Evolutionary conservation across 345 rosid genomes (phyloP).

Genomic region (Nephelium lappaceum): DNA sequence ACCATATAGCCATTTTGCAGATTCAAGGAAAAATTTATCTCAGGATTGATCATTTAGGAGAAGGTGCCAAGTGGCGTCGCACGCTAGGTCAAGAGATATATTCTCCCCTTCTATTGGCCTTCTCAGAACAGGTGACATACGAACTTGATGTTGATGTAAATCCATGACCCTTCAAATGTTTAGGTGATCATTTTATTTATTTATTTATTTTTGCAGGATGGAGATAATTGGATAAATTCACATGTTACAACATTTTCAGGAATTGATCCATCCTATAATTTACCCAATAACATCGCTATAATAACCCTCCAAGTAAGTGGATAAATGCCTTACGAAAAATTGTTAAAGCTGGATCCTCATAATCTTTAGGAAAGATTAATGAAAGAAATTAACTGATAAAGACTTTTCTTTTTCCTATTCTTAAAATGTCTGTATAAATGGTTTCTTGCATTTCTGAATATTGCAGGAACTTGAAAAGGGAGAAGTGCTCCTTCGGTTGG

Average conservation of each 20-base stretch:
- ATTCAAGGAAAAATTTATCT: slow-evolving; percentile 74
- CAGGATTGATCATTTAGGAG: slow-evolving; percentile 75
- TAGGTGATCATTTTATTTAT: slow-evolving; percentile 13
- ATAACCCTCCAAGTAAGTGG: slow-evolving; percentile 81
- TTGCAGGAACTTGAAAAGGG: slow-evolving; percentile 80
- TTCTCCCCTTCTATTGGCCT: slow-evolving; percentile 87
- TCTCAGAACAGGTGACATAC: slow-evolving; percentile 73
- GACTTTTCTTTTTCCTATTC: not conserved
- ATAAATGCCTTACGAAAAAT: slow-evolving; percentile 6
- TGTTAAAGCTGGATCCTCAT: not conserved
- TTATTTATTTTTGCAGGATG: slow-evolving; percentile 49
- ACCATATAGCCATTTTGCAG: slow-evolving; percentile 39
- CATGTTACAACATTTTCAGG: slow-evolving; percentile 61
- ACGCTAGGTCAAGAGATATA: slow-evolving; percentile 83
- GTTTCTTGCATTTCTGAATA: slow-evolving; percentile 12
- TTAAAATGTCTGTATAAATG: slow-evolving; percentile 9
- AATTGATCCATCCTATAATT: slow-evolving; percentile 68
- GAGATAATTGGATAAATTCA: slow-evolving; percentile 56
- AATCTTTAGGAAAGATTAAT: slow-evolving; percentile 2
- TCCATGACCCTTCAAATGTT: slow-evolving; percentile 11
- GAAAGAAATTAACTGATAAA: not conserved
- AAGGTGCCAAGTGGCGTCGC: slow-evolving; percentile 95
- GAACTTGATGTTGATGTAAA: slow-evolving; percentile 3
- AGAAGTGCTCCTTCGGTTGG: slow-evolving; percentile 79
- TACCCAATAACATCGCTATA: slow-evolving; percentile 74